A percentile compares a stretch with the other conserved stretches of the same genome.
Evolutionary conservation across 768 basidiomycete genomes (phyloP).

Genomic region (Boletus sp.): DNA sequence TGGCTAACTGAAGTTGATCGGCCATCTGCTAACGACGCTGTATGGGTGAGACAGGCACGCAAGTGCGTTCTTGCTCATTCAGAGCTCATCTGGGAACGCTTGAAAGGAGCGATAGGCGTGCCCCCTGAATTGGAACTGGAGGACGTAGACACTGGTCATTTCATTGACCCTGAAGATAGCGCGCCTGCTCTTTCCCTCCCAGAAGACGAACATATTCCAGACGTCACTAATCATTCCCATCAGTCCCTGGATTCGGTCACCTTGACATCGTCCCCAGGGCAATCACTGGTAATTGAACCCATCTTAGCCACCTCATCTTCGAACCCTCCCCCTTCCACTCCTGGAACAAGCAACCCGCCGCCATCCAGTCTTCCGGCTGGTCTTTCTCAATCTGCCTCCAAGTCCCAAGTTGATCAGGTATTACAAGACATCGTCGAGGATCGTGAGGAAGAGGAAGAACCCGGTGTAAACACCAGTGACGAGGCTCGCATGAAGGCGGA

Average conservation of each 20-base stretch:
- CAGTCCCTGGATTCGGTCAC: neutral
- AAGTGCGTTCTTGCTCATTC: constrained; percentile 71
- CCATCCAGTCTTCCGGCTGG: constrained; percentile 38
- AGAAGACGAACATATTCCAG: neutral
- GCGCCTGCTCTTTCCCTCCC: neutral
- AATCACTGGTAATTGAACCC: constrained; percentile 46
- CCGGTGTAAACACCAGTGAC: constrained; percentile 10
- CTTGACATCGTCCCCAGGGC: constrained; percentile 16
- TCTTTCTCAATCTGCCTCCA: constrained; percentile 28
- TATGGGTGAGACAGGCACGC: constrained; percentile 74
- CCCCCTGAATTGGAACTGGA: constrained; percentile 80
- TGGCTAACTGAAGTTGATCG: constrained; percentile 69
- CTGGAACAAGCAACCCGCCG: constrained; percentile 31
- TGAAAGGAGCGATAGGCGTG: constrained; percentile 84
- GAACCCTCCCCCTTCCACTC: constrained; percentile 8
- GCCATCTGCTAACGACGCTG: constrained; percentile 57
- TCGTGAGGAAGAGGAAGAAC: constrained; percentile 49
- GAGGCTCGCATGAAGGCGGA: constrained; percentile 20
- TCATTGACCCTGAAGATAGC: neutral
- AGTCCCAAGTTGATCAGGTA: constrained; percentile 27
- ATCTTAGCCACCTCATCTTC: constrained; percentile 40
- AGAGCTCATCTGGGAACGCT: constrained; percentile 88
- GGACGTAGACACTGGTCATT: constrained; percentile 22
- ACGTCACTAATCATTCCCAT: neutral
- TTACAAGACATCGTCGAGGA: constrained; percentile 54